Percentiles rank a stretch among this genome's conserved stretches.
Evolutionary conservation across 176 grass and related monocot species (phyloP).

Genomic region (Eragrostis nindensis): DNA sequence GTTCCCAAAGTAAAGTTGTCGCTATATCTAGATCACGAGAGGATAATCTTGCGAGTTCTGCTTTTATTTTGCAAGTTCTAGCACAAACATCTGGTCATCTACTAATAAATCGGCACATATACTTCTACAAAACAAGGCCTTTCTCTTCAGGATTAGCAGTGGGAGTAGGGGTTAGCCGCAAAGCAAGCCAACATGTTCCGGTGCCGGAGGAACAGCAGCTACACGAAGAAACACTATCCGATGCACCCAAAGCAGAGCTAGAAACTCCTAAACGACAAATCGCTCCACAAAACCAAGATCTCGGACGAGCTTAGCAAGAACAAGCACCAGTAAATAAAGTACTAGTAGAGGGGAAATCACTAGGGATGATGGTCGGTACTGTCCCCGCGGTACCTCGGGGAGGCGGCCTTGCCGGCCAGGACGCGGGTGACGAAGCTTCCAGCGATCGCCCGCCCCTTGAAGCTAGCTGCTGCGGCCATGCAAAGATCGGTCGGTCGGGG

Average conservation of each 20-base stretch:
- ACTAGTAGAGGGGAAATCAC: too few relatives aligned
- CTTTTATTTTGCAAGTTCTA: too few relatives aligned
- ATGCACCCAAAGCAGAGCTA: background rate
- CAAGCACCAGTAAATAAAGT: too few relatives aligned
- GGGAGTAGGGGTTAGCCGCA: background rate
- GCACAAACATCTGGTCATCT: background rate
- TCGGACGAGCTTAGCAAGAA: background rate
- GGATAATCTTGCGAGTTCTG: too few relatives aligned
- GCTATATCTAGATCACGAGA: too few relatives aligned
- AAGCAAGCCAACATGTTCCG: background rate
- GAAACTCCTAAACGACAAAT: background rate
- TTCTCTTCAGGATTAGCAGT: background rate
- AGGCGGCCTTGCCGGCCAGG: slow-evolving; percentile 51
- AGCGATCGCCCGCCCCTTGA: slow-evolving; percentile 79
- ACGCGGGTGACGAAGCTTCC: slow-evolving; percentile 74
- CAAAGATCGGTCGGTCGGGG: slow-evolving; percentile 45
- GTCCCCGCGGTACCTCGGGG: slow-evolving; percentile 65
- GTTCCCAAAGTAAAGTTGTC: background rate
- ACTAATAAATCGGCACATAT: background rate
- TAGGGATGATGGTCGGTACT: too few relatives aligned
- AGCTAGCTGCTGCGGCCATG: slow-evolving; percentile 89
- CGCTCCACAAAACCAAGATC: background rate
- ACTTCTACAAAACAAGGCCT: background rate
- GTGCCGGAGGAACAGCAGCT: background rate
- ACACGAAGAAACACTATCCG: background rate